These are phyloP conservation scores for Leptoxyphium fumago DNA, from an alignment of 2,329 filamentous ascomycete genomes.

Conservation along the genomic window DNA sequence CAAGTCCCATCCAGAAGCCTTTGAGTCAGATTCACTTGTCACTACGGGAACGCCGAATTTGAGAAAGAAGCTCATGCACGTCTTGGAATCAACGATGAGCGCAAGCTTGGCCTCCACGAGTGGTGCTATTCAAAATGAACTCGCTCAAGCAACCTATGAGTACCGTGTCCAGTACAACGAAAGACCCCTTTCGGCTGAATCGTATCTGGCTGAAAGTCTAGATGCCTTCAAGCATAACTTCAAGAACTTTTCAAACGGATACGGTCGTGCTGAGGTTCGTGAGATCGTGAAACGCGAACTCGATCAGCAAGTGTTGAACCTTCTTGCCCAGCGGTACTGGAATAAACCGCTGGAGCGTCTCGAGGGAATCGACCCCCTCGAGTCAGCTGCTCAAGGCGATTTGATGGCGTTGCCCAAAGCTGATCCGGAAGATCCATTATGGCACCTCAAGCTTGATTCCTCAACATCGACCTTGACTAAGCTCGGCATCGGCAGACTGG, in stretches of 20 bases:
- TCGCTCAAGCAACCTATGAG: conserved; percentile 93
- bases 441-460: conserved; percentile 87
- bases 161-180: conserved; percentile 99
- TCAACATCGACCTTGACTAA: conserved; percentile 85
- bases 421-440: conserved; percentile 72
- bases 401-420: conserved; percentile 64
- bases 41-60: conserved; percentile 72
- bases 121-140: conserved; percentile 83
- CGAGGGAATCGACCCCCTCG: conserved; percentile 27
- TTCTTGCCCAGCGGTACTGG: conserved; percentile 90
- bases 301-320: conserved; percentile 85
- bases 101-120: conserved; percentile 76
- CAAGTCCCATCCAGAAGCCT: conserved; percentile 65
- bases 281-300: conserved; percentile 82
- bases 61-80: conserved; percentile 91
- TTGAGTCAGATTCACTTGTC: conserved; percentile 57
- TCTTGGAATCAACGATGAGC: conserved; percentile 94
- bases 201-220: conserved; percentile 86
- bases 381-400: conserved; percentile 15
- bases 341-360: conserved; percentile 87
- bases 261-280: conserved; percentile 78
- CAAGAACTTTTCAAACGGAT: conserved; percentile 79
- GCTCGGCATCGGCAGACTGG: conserved; percentile 79
- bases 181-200: conserved; percentile 82
- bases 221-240: conserved; percentile 97